These are phyloP conservation scores for Solanum tacnaense DNA, from an alignment of 257 asterid genomes.

Conservation along the genomic window DNA sequence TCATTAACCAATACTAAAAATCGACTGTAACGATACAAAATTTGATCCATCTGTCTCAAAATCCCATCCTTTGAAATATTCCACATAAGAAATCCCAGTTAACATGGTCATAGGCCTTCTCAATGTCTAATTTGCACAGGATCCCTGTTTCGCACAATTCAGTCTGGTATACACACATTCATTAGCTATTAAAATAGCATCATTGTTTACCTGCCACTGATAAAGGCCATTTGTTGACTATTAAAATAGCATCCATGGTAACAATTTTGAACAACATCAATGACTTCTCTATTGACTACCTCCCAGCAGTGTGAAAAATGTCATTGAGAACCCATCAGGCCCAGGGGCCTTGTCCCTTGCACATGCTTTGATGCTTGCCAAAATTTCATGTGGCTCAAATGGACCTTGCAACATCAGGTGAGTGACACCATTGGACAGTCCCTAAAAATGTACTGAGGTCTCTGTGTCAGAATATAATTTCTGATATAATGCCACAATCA, in stretches of 20 bases:
- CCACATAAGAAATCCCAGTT: not conserved
- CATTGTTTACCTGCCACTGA: not conserved
- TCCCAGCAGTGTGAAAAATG: not conserved
- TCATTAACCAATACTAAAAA: not conserved
- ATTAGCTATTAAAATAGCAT: not conserved
- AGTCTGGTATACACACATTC: not conserved
- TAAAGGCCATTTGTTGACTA: not conserved
- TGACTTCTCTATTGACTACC: not conserved
- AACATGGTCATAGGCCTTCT: not conserved
- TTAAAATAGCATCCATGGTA: not conserved
- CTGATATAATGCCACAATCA: not conserved
- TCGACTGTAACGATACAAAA: not conserved
- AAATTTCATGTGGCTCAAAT: not conserved
- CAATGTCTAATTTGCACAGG: not conserved
- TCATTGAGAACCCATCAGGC: not conserved
- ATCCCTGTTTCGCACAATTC: not conserved
- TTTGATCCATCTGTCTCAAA: not conserved
- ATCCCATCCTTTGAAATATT: not conserved
- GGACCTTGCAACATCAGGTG: not conserved
- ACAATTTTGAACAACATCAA: not conserved
- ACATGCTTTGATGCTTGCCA: not conserved
- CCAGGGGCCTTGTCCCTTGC: not conserved
- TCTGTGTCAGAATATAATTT: not conserved
- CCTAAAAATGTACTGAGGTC: not conserved
- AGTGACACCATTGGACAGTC: not conserved